Percentiles rank a stretch among this genome's conserved stretches.
phyloP scores from a whole-genome alignment of 1,284 basidiomycete genomes.

The Mycena citricolor region DNA sequence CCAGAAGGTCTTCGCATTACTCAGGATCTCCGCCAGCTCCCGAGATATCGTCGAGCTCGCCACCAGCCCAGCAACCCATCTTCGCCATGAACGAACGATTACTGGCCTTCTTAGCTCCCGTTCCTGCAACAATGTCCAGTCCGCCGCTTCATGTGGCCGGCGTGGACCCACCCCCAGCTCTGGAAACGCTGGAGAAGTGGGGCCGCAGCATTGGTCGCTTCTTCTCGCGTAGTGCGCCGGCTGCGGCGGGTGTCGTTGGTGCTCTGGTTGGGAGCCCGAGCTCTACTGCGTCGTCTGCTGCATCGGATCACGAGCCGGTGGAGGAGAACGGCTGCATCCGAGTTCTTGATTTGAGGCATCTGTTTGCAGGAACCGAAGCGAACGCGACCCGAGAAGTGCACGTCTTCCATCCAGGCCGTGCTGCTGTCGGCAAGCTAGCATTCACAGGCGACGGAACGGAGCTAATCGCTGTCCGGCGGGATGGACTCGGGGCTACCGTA shows the following conservation, averaged over 20 bases:
- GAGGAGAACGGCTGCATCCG: conserved; percentile 12
- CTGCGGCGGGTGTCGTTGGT: conserved; percentile 30
- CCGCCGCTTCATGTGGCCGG: too few species aligned
- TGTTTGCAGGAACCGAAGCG: not conserved
- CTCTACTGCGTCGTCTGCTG: conserved; percentile 4
- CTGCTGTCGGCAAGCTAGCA: conserved; percentile 8
- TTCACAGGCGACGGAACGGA: conserved; percentile 15
- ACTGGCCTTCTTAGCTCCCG: conserved; percentile 17
- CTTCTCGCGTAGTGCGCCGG: conserved; percentile 67
- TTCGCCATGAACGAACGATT: conserved; percentile 16
- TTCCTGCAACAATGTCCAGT: not conserved
- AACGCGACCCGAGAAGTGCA: conserved; percentile 8
- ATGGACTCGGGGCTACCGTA: conserved; percentile 18
- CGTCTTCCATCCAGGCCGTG: conserved; percentile 10
- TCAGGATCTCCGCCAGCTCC: too few species aligned
- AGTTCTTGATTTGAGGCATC: conserved; percentile 13
- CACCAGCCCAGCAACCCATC: not conserved
- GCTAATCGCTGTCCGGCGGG: conserved; percentile 15
- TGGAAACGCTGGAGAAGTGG: conserved; percentile 1
- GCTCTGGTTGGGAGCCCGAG: conserved; percentile 2
- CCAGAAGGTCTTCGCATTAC: too few species aligned
- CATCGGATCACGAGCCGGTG: not conserved
- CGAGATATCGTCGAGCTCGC: not conserved
- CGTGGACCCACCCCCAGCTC: not conserved
- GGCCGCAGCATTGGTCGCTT: conserved; percentile 29